Evolutionary conservation across 169 alveolate genomes (phyloP), one percentile per base, ranked within the genome.

Genomic region (Babesia sp.): DNA sequence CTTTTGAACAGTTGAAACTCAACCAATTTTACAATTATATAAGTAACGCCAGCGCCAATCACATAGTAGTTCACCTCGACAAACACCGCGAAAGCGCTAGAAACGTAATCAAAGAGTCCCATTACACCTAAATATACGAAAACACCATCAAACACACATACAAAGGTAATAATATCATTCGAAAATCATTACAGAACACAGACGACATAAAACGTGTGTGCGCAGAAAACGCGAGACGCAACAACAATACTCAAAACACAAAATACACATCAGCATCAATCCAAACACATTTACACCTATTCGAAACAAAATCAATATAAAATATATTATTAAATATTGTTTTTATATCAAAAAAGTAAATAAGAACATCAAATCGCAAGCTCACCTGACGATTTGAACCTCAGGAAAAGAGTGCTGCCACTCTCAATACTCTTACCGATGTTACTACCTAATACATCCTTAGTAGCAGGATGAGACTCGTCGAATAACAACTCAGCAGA

Each of bases 401-500:
- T 44, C n/a, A 79, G 29, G 70, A 79, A 79, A 14, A 79, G 51
- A 2, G 87, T 79, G 33, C 67, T 33, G 3, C 87, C 87, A 51
- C 50, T 58, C 42, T 37, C 37, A 24, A 79, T 71, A 7, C 22
- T 61, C 34, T 59, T 67, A 20, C 78, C 83, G 20, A 79, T 58
- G 24, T 69, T 79, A 76, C 79, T 81, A 59, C 61, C 33, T 8
- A 69, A 39, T 26, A 33, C 34, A 14, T 33, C 9, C 36, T 64
- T 39, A 29, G 54, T 73, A 9, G 72, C 66, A 2, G 66, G 72
- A 34, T 66, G 71, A 33, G 55, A 66, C 78, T 79, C 87, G 70
- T 79, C 87, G 58, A 71, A 70, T 14, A 79, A 33, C 20, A 79
- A 26, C 78, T 79, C 79, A 5, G 87, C 87, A 42, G 79, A 79